Evolutionary conservation across 768 basidiomycete genomes (phyloP), one percentile per base, ranked within the genome.

Genomic region (Termitomyces sp.): DNA sequence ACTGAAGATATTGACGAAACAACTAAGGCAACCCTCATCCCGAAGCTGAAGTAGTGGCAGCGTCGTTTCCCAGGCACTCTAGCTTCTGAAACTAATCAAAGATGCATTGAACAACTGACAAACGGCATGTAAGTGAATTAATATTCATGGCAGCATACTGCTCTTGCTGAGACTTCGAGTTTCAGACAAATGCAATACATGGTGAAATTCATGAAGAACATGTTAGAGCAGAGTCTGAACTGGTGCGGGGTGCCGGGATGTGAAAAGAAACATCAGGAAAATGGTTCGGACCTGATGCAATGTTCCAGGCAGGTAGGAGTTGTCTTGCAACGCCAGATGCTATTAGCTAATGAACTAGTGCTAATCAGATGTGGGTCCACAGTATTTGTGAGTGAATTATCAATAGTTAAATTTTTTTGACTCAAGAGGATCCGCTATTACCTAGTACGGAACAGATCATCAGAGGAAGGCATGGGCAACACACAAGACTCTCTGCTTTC

Each of bases 311-410:
- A 64, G 61, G 65, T 65, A 4, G 9, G 21, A 10, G 12, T 25
- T 27, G 7, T 25, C 16, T 17, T 37, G 17, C 35, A 50, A 27
- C 2, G 32, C 39, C 41, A 58, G 10, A 47, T 56, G n/a, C n/a
- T n/a, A n/a, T n/a, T n/a, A n/a, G 27, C 35, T 40, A 46, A 25
- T 3, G 53, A n/a, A 52, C 46, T 37, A 27, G 28, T 27, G 45
- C 28, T 27, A 7, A 73, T 43, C 50, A 77, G 77, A 58, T 78
- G 76, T 61, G 77, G 75, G 58, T 66, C 69, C 3, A 72, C 70
- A 8, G 72, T 76, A 21, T 78, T 77, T 61, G 76, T 76, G 65
- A 70, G 74, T 67, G 25, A 14, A 54, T 41, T 35, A 44, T n/a
- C 17, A 46, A 30, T 48, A 16, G 28, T 30, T n/a, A n/a, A 44